Conservation (phyloP, 768 basidiomycete species). For the Tephrocybe sp. region DNA sequence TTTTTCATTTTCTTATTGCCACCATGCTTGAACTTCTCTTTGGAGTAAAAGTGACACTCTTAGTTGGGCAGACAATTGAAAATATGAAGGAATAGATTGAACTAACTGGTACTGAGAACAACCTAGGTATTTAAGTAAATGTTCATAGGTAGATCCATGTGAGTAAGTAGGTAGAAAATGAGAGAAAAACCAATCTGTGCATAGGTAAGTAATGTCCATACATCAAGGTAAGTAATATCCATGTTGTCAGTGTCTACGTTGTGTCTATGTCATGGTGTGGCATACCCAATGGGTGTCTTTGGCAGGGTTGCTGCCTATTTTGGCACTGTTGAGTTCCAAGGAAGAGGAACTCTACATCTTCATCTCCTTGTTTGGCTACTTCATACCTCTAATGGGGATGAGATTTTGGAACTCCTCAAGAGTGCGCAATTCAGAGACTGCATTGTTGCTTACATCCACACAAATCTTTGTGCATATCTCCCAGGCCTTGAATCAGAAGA, state of each 20-base stretch:
- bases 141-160: no score
- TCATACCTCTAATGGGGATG: constrained; percentile 25
- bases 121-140: no score
- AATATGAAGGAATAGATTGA: no score
- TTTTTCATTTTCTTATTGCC: constrained; percentile 35
- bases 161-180: no score
- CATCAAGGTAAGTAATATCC: no score
- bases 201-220: no score
- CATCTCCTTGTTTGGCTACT: constrained; percentile 40
- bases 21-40: constrained; percentile 31
- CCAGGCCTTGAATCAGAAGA: constrained; percentile 27
- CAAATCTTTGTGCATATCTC: constrained; percentile 32
- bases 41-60: constrained; percentile 21
- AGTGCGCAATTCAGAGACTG: constrained; percentile 24
- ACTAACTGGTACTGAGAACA: no score
- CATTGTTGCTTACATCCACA: constrained; percentile 27
- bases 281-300: constrained; percentile 17
- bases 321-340: constrained; percentile 42
- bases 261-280: constrained; percentile 28
- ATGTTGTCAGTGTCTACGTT: no score
- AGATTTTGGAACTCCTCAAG: constrained; percentile 20
- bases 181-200: no score
- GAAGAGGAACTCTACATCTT: constrained; percentile 38
- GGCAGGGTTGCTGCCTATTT: constrained; percentile 32
- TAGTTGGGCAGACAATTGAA: no score